A percentile compares a stretch with the other conserved stretches of the same genome.
These are phyloP conservation scores for Fusarium nisikadoi DNA, from an alignment of 2,329 filamentous ascomycete genomes.

Conservation along the genomic window DNA sequence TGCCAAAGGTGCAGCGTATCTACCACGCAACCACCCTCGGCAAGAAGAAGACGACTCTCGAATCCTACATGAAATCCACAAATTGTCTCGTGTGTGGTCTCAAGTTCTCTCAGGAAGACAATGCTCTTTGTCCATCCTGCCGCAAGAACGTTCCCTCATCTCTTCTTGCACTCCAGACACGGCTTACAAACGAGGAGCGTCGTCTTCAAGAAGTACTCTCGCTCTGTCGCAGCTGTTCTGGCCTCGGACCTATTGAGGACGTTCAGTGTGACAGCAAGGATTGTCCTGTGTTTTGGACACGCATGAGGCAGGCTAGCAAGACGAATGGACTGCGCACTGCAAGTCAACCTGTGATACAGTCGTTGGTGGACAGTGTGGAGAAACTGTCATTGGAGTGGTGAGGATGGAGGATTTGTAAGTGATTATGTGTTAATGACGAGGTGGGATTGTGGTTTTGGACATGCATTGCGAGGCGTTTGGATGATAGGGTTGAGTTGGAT, in stretches of 20 bases:
- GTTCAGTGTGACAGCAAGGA: conserved; percentile 91
- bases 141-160: conserved; percentile 65
- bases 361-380: conserved; percentile 45
- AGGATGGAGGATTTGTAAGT: conserved; percentile 1
- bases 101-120: conserved; percentile 45
- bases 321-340: conserved; percentile 53
- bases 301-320: conserved; percentile 70
- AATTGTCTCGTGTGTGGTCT: conserved; percentile 78
- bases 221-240: conserved; percentile 84
- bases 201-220: conserved; percentile 71
- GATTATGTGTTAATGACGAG: neutral
- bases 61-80: conserved; percentile 88
- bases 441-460: neutral
- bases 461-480: conserved; percentile 13
- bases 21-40: conserved; percentile 49
- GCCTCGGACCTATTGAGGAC: conserved; percentile 76
- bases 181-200: conserved; percentile 71
- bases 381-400: conserved; percentile 51
- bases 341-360: conserved; percentile 48
- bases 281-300: conserved; percentile 90
- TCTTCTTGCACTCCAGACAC: conserved; percentile 70
- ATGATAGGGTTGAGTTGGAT: neutral
- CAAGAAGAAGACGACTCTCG: conserved; percentile 77
- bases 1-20: conserved; percentile 89
- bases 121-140: conserved; percentile 69